Base-by-base conservation (phyloP, 1,284 basidiomycete species). In the Ustilago nuda region DNA sequence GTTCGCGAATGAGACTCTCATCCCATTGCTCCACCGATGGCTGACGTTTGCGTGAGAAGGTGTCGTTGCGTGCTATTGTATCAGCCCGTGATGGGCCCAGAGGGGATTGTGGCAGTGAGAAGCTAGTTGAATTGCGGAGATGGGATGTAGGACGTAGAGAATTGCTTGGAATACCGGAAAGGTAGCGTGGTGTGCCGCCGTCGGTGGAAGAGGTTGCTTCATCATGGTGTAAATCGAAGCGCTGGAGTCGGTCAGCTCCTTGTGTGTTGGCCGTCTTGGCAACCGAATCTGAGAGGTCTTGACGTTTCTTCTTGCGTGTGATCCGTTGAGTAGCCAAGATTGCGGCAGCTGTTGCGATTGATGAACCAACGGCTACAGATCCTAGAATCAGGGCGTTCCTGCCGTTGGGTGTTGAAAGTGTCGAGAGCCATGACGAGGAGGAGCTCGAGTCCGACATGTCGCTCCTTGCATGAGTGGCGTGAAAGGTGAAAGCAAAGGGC, bases 1-100 rank as follows among this genome's bases (percentile, higher is more conserved):
- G 92, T 82, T 86, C 87, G 43, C 82, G 76, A 37, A 87, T 82
- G 27, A 87, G 82, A 15, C 79, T 77, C 63, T 87, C 86, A 57
- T 86, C 85, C 64, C 79, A 81, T 30, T 72, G 60, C 19, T 73
- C 71, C 2, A 66, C 68, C 12, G 64, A 64, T 0, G 64, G 68
- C 51, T 62, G 61, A 9, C 72, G 72, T 43, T 71, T 71, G 50
- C 72, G 67, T 4, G 66, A 56, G 19, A 19, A 19, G 19, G 19
- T 19, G 35, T 60, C 63, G n/a, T 43, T 43, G 35, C 41, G 64
- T 12, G 61, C 61, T 9, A 60, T 33, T 4, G 64, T 61, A 0
- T 66, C 72, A 4, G 72, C 61, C 11, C 64, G 70, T 5, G 70
- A 72, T 33, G 70, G 70, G 0, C 60, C 64, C 7, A 64, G 61